Evolutionary conservation across 768 basidiomycete genomes (phyloP), one percentile per base, ranked within the genome.

Genomic region (Lentinula boryana): DNA sequence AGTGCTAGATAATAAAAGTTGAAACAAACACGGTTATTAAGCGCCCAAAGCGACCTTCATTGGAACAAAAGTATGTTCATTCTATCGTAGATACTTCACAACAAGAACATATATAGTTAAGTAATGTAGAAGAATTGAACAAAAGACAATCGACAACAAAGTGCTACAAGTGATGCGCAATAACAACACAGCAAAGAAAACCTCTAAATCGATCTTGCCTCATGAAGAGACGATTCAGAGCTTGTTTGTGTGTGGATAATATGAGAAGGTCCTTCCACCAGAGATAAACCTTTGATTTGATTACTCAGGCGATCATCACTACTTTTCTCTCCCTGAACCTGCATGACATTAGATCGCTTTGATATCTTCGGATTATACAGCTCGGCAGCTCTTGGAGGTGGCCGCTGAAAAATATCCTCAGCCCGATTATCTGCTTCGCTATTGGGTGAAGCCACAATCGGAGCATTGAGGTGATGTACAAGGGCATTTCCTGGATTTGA

Each of bases 391-490:
- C 78, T 85, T 15, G 76, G 77, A 4, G 75, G 76, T 1, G 79
- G 77, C 44, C 83, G 74, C 63, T 85, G 82, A 61, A 74, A 81
- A 12, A 68, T 70, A 3, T 85, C 84, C 33, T 81, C 84, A 33
- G 74, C 62, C 57, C 75, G 75, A 61, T 66, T 27, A 40, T 56
- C 64, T 43, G 56, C 61, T 21, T 68, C 61, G 55, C 67, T 68
- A 60, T 64, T 55, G 65, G 56, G 48, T 12, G 40, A 44, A 56
- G 59, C 64, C 61, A 16, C 51, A 36, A 40, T 60, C 7, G 31
- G 43, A 33, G 68, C 63, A 63, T 70, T 71, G 18, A 73, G 68
- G 65, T 78, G 77, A 58, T 75, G 76, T 27, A 77, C 73, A 13
- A 75, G 68, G 8, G 70, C 73, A 48, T 64, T 76, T 2, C 43